A percentile compares a stretch with the other conserved stretches of the same genome.
Conservation (phyloP, 495 filamentous ascomycete species). For the Tuber brumale region DNA sequence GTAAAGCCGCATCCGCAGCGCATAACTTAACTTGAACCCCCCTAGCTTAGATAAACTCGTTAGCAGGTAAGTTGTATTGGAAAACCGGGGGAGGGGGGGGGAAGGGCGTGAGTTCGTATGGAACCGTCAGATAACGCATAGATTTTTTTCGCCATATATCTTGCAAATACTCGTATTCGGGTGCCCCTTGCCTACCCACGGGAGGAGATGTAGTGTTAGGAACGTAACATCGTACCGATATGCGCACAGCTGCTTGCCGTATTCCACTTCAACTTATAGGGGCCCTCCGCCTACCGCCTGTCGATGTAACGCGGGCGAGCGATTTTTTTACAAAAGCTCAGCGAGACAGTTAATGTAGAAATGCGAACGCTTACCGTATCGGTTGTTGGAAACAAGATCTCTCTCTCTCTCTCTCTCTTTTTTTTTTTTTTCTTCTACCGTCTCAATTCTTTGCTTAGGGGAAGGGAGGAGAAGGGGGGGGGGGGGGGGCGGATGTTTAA, state of each 20-base stretch:
- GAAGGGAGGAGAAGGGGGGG: too few species aligned
- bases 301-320: not conserved
- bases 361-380: not conserved
- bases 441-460: not conserved
- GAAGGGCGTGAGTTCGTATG: too few species aligned
- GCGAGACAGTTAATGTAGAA: not conserved
- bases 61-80: too few species aligned
- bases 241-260: not conserved
- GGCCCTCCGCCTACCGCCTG: not conserved
- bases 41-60: not conserved
- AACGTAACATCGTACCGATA: not conserved
- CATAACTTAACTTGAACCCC: not conserved
- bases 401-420: not conserved
- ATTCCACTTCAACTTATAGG: not conserved
- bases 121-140: too few species aligned
- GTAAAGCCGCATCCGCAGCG: not conserved
- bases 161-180: not conserved
- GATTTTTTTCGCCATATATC: too few species aligned
- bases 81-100: too few species aligned
- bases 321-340: not conserved
- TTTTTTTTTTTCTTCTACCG: too few species aligned
- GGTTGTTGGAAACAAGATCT: not conserved
- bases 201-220: too few species aligned
- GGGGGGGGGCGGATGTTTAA: not conserved
- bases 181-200: not conserved